Evolutionary conservation across 2,329 filamentous ascomycete genomes (phyloP).

Genomic region (Trichophyton rubrum): DNA sequence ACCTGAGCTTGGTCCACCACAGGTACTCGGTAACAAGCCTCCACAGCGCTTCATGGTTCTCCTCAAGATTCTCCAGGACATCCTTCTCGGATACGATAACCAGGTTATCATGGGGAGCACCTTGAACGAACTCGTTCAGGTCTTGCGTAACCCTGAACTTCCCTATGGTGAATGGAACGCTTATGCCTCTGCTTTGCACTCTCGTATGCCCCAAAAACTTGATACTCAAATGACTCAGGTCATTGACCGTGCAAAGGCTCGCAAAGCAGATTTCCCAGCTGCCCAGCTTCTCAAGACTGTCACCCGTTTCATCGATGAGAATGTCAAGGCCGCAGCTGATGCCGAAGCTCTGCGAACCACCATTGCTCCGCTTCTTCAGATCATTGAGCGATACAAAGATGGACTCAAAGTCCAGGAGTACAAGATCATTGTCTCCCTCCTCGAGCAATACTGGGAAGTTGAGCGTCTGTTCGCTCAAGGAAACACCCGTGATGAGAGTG

Average conservation of each 20-base stretch:
- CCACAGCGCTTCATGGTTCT: conserved; percentile 74
- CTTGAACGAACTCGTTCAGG: conserved; percentile 76
- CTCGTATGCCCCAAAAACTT: conserved; percentile 90
- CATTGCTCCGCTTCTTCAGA: conserved; percentile 60
- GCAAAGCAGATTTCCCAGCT: conserved; percentile 79
- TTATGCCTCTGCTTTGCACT: conserved; percentile 91
- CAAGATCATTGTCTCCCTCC: conserved; percentile 61
- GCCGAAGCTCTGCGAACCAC: conserved; percentile 59
- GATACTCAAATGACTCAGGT: conserved; percentile 71
- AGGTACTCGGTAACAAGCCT: conserved; percentile 80
- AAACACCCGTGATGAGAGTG: conserved; percentile 78
- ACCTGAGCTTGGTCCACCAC: conserved; percentile 71
- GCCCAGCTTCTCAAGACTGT: conserved; percentile 77
- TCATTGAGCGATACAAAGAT: conserved; percentile 70
- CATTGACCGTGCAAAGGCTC: conserved; percentile 66
- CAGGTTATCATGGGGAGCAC: conserved; percentile 86
- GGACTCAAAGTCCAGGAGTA: conserved; percentile 88
- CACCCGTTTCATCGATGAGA: conserved; percentile 78
- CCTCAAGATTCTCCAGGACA: conserved; percentile 68
- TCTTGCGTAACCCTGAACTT: conserved; percentile 77
- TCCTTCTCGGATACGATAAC: conserved; percentile 90
- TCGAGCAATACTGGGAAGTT: conserved; percentile 69
- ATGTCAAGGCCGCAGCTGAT: conserved; percentile 55
- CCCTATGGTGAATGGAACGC: conserved; percentile 95
- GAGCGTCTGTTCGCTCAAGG: conserved; percentile 81